Conservation (phyloP, 1,139 yeast genomes). For the Kodamaea sp. region DNA sequence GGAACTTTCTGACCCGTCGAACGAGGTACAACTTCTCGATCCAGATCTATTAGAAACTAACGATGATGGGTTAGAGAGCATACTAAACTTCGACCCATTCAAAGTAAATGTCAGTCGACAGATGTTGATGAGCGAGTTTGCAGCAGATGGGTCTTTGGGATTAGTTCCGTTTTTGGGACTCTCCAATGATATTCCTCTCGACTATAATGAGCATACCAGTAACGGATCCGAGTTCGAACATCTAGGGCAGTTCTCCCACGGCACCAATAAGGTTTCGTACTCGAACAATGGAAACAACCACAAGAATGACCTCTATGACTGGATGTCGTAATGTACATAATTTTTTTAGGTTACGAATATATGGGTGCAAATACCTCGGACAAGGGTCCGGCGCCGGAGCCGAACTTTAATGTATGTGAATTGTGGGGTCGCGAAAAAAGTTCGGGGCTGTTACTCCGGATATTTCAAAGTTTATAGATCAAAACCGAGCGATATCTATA, state of each 20-base stretch:
- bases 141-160: slow-evolving; percentile 70
- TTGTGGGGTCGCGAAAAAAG: too few relatives aligned
- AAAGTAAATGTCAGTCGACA: slow-evolving; percentile 38
- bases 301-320: neutral
- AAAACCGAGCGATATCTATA: too few relatives aligned
- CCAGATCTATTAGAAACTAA: neutral
- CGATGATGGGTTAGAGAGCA: slow-evolving; percentile 22
- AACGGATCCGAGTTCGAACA: slow-evolving; percentile 1
- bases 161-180: slow-evolving; percentile 57
- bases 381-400: too few relatives aligned
- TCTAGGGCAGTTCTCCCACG: neutral
- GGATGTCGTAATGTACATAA: neutral
- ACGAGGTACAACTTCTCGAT: neutral
- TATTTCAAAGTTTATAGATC: too few relatives aligned
- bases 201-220: neutral
- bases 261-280: neutral
- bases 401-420: too few relatives aligned
- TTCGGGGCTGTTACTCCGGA: too few relatives aligned
- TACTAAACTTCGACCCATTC: slow-evolving; percentile 45
- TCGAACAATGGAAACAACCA: neutral
- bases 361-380: too few relatives aligned
- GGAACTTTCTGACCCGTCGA: neutral
- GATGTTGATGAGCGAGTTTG: slow-evolving; percentile 53
- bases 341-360: too few relatives aligned
- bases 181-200: slow-evolving; percentile 5